Evolutionary conservation across 495 filamentous ascomycete genomes (phyloP).

Genomic region (Podospora bellae-mahoneyi): DNA sequence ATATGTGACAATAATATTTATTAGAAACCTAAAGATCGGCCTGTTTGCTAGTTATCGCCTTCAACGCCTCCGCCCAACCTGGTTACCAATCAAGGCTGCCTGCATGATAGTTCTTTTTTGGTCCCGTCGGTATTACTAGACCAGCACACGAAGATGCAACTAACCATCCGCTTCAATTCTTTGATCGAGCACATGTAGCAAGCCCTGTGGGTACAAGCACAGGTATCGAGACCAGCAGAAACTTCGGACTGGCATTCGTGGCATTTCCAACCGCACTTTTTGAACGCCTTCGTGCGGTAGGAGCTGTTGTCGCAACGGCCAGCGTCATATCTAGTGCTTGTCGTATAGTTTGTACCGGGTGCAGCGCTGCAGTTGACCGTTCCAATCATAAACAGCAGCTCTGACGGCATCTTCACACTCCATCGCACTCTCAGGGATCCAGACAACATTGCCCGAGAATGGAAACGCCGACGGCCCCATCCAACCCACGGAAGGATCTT

Average conservation of each 20-base stretch:
- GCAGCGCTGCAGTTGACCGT: not conserved
- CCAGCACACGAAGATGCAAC: not conserved
- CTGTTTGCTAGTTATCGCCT: too few relatives aligned
- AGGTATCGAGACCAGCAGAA: not conserved
- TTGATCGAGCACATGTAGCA: not conserved
- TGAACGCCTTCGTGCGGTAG: not conserved
- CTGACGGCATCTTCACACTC: not conserved
- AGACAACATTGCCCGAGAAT: too few relatives aligned
- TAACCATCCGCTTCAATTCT: not conserved
- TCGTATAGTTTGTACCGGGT: not conserved
- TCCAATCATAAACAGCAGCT: not conserved
- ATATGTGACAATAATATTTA: too few relatives aligned
- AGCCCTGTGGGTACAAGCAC: not conserved
- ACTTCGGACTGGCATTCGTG: not conserved
- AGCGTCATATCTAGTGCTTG: not conserved
- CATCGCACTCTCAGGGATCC: too few relatives aligned
- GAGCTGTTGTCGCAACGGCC: not conserved
- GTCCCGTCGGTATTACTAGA: not conserved
- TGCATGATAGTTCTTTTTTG: not conserved
- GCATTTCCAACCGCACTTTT: not conserved
- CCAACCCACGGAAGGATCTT: too few relatives aligned
- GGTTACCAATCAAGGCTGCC: too few relatives aligned
- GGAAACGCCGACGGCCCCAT: too few relatives aligned
- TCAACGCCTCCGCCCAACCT: too few relatives aligned
- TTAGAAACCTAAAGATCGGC: too few relatives aligned